Evolutionary conservation across 805 yeast genomes (phyloP).

Genomic region (Wickerhamiella parazyma): DNA sequence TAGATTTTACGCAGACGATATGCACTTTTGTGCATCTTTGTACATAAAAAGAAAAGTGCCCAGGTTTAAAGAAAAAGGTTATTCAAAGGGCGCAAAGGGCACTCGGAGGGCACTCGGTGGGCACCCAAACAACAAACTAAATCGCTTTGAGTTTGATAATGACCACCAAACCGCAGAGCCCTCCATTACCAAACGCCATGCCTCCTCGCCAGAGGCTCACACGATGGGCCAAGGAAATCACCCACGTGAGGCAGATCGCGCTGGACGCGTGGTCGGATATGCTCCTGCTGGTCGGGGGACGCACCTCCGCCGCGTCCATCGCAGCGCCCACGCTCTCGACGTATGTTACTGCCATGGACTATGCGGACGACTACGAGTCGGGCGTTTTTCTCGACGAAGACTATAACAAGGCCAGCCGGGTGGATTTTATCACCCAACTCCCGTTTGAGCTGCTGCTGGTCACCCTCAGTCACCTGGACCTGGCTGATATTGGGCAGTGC

Average conservation of each 20-base stretch:
- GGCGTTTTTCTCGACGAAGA: slow-evolving; percentile 3
- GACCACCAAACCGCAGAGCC: no score
- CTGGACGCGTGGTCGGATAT: background rate
- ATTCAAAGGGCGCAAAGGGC: no score
- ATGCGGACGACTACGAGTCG: slow-evolving; percentile 6
- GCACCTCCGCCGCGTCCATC: background rate
- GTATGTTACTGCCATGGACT: background rate
- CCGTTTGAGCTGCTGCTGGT: slow-evolving; percentile 15
- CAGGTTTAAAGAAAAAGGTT: no score
- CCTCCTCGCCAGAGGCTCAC: background rate
- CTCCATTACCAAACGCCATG: background rate
- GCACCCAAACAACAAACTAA: no score
- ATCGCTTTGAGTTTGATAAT: no score
- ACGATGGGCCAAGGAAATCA: background rate
- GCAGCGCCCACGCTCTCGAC: slow-evolving; percentile 2
- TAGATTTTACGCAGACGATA: no score
- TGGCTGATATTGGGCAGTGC: slow-evolving; percentile 13
- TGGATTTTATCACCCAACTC: slow-evolving; percentile 12
- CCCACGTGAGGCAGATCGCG: background rate
- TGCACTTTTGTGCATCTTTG: no score
- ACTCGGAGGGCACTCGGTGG: no score
- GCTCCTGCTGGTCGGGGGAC: background rate
- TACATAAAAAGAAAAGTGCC: no score
- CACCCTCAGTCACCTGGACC: slow-evolving; percentile 16
- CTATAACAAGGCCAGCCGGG: background rate